These are phyloP conservation scores for Penicillium sp. DNA, from an alignment of 2,329 filamentous ascomycete genomes.

Conservation along the genomic window DNA sequence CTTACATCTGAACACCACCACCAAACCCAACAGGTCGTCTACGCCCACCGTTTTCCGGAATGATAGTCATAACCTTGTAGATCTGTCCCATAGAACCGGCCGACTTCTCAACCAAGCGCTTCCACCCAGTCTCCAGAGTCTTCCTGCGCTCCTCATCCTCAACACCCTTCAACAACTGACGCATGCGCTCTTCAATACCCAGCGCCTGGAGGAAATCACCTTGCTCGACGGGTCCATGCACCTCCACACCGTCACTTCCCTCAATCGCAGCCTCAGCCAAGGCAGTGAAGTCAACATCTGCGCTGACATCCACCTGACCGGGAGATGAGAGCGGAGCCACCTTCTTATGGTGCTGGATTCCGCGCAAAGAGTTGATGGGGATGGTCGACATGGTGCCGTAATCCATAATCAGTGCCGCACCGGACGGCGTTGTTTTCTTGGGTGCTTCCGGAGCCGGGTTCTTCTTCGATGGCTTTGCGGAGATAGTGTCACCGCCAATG, in stretches of 20 bases:
- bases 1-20: constrained; percentile 56
- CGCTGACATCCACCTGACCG: constrained; percentile 83
- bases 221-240: constrained; percentile 90
- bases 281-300: constrained; percentile 89
- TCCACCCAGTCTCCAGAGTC: constrained; percentile 74
- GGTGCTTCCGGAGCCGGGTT: constrained; percentile 36
- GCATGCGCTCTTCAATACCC: constrained; percentile 79
- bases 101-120: constrained; percentile 78
- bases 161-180: constrained; percentile 62
- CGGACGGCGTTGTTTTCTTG: constrained; percentile 67
- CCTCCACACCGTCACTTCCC: constrained; percentile 79
- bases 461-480: constrained; percentile 39
- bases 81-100: constrained; percentile 89
- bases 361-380: constrained; percentile 85
- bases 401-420: constrained; percentile 92
- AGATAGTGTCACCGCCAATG: constrained; percentile 69
- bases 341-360: constrained; percentile 75
- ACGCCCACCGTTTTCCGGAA: constrained; percentile 75
- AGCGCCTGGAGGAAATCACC: constrained; percentile 76
- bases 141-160: constrained; percentile 57
- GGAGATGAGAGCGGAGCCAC: constrained; percentile 80
- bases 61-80: constrained; percentile 89
- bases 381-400: constrained; percentile 82
- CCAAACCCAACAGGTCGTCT: constrained; percentile 90
- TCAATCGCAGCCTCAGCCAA: constrained; percentile 79